Evolutionary conservation across 1,139 yeast species (phyloP).

Genomic region (Kluyveromyces sp.): DNA sequence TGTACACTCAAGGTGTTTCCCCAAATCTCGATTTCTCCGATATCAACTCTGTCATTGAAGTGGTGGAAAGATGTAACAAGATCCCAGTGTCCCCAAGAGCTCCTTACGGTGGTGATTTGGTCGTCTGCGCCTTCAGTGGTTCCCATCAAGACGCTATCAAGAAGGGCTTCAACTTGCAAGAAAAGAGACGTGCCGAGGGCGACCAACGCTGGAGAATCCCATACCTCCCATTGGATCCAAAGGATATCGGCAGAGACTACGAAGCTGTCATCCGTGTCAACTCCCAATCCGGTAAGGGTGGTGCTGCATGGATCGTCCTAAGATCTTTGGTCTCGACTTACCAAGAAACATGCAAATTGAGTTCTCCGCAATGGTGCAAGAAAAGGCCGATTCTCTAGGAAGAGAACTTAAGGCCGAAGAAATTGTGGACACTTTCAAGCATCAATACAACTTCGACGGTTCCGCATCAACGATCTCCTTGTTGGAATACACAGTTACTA

Average conservation of each 20-base stretch:
- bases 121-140: conserved; percentile 93
- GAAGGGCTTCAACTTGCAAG: conserved; percentile 75
- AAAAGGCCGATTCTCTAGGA: conserved; percentile 71
- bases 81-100: conserved; percentile 90
- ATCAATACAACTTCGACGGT: conserved; percentile 57
- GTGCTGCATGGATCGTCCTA: conserved; percentile 95
- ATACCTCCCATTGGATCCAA: conserved; percentile 91
- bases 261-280: conserved; percentile 97
- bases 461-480: conserved; percentile 34
- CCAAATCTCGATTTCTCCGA: conserved; percentile 87
- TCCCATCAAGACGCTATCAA: conserved; percentile 98
- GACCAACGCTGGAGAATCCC: conserved; percentile 70
- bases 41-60: conserved; percentile 68
- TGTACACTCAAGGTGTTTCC: conserved; percentile 88
- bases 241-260: conserved; percentile 91
- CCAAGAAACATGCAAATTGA: conserved; percentile 90
- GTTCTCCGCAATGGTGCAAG: conserved; percentile 78
- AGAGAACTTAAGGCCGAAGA: conserved; percentile 77
- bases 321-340: conserved; percentile 76
- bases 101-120: conserved; percentile 94
- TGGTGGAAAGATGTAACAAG: conserved; percentile 90
- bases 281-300: conserved; percentile 97
- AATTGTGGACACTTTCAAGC: conserved; percentile 66
- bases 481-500: conserved; percentile 43
- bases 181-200: conserved; percentile 40